phyloP scores from a whole-genome alignment of 1,284 basidiomycete species.

The Cutaneotrichosporon sp. region DNA sequence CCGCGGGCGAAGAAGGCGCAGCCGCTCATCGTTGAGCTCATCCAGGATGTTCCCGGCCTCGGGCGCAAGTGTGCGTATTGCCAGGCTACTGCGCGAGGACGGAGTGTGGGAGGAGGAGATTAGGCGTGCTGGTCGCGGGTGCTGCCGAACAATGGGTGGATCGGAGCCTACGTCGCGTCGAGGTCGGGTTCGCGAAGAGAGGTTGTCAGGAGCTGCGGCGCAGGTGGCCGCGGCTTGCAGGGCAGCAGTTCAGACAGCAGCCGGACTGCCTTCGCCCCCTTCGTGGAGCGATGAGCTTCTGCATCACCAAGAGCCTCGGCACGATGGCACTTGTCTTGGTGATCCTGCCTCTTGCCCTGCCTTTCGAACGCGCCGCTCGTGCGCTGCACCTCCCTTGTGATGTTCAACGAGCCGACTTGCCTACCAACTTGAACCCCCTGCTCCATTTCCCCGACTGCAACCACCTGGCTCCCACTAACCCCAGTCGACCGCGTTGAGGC shows the following conservation, averaged over 20 bases:
- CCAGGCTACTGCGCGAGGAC: neutral
- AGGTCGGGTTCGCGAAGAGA: too few relatives aligned
- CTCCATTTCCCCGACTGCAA: conserved; percentile 37
- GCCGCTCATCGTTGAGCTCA: conserved; percentile 38
- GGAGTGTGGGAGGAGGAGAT: neutral
- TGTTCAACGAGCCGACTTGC: too few relatives aligned
- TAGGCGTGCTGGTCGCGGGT: neutral
- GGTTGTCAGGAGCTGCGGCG: conserved; percentile 18
- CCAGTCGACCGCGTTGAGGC: conserved; percentile 47
- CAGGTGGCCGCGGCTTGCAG: too few relatives aligned
- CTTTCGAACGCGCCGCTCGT: too few relatives aligned
- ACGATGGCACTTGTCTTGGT: neutral
- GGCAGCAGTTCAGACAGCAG: too few relatives aligned
- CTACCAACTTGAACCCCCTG: neutral
- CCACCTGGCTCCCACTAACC: conserved; percentile 54
- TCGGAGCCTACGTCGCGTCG: too few relatives aligned
- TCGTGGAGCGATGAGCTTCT: too few relatives aligned
- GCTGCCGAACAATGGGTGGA: too few relatives aligned
- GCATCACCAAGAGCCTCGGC: too few relatives aligned
- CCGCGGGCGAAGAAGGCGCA: conserved; percentile 6
- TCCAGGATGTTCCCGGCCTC: conserved; percentile 38
- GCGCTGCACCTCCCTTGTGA: too few relatives aligned
- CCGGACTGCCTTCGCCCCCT: too few relatives aligned
- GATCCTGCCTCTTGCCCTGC: too few relatives aligned
- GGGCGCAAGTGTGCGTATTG: conserved; percentile 27